Evolutionary conservation across 805 yeast species (phyloP).

Genomic region (Wickerhamiella sorbophila): DNA sequence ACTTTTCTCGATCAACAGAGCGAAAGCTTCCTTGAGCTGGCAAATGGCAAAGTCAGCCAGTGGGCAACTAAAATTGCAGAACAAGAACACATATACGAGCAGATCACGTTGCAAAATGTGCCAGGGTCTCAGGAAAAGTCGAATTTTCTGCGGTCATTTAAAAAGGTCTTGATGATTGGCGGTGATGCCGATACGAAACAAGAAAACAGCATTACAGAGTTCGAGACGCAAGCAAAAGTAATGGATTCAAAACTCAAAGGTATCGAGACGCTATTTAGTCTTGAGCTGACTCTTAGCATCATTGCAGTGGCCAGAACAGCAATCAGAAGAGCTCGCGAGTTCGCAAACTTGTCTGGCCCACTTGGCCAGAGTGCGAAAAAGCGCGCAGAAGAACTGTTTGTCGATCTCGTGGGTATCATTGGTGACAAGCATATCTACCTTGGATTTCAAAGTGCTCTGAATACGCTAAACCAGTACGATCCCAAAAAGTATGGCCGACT

Average conservation of each 20-base stretch:
- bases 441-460: slow-evolving; percentile 74
- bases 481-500: slow-evolving; percentile 32
- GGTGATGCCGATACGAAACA: background rate
- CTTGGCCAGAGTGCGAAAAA: slow-evolving; percentile 27
- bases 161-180: slow-evolving; percentile 7
- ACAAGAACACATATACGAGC: slow-evolving; percentile 36
- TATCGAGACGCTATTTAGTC: slow-evolving; percentile 60
- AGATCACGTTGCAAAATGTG: slow-evolving; percentile 36
- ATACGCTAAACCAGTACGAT: slow-evolving; percentile 53
- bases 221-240: slow-evolving; percentile 70
- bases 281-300: slow-evolving; percentile 62
- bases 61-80: slow-evolving; percentile 27
- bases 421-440: slow-evolving; percentile 64
- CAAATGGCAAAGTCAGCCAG: slow-evolving; percentile 18
- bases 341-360: slow-evolving; percentile 26
- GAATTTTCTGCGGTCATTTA: slow-evolving; percentile 39
- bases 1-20: slow-evolving; percentile 12
- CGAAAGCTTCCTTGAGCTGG: slow-evolving; percentile 17
- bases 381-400: slow-evolving; percentile 52
- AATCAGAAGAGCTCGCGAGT: slow-evolving; percentile 42
- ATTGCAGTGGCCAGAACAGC: slow-evolving; percentile 54
- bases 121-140: slow-evolving; percentile 31
- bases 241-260: slow-evolving; percentile 61
- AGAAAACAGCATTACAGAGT: slow-evolving; percentile 27
- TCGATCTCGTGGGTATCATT: slow-evolving; percentile 44